Evolutionary conservation across 1,139 yeast species (phyloP).

Genomic region (Yamadazyma jaroonii): DNA sequence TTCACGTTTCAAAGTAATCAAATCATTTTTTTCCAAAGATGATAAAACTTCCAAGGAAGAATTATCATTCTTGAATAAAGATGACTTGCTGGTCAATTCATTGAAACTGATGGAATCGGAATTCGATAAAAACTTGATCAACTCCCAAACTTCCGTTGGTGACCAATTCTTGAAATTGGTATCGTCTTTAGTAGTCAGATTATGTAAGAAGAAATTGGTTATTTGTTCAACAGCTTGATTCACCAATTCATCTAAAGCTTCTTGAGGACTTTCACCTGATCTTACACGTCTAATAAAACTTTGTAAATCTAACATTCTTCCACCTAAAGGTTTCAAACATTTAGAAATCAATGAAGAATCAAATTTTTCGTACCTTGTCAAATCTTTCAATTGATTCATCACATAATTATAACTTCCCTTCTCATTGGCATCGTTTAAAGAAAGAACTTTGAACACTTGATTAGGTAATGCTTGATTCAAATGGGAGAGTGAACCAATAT

Average conservation of each 20-base stretch:
- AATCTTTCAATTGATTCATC: slow-evolving; percentile 48
- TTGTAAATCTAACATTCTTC: slow-evolving; percentile 91
- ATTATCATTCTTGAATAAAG: slow-evolving; percentile 64
- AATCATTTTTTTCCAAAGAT: slow-evolving; percentile 75
- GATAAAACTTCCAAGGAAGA: slow-evolving; percentile 50
- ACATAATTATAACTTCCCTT: slow-evolving; percentile 73
- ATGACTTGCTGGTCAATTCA: slow-evolving; percentile 50
- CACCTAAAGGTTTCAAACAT: slow-evolving; percentile 78
- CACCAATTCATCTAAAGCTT: slow-evolving; percentile 77
- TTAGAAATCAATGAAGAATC: slow-evolving; percentile 27
- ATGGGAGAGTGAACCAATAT: slow-evolving; percentile 70
- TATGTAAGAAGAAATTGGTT: slow-evolving; percentile 70
- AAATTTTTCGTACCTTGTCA: slow-evolving; percentile 28
- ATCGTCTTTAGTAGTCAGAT: slow-evolving; percentile 23
- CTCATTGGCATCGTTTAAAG: slow-evolving; percentile 78
- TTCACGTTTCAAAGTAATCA: slow-evolving; percentile 65
- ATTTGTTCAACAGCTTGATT: slow-evolving; percentile 85
- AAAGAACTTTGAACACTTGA: slow-evolving; percentile 74
- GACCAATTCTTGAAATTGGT: slow-evolving; percentile 48
- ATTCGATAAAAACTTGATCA: slow-evolving; percentile 63
- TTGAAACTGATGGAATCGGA: slow-evolving; percentile 45
- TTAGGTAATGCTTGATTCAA: slow-evolving; percentile 76
- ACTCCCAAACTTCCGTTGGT: slow-evolving; percentile 84
- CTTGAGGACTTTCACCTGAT: slow-evolving; percentile 79
- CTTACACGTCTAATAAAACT: slow-evolving; percentile 83